Evolutionary conservation across 148 eudicot genomes (phyloP).

Genomic region (Diospyros kaki): DNA sequence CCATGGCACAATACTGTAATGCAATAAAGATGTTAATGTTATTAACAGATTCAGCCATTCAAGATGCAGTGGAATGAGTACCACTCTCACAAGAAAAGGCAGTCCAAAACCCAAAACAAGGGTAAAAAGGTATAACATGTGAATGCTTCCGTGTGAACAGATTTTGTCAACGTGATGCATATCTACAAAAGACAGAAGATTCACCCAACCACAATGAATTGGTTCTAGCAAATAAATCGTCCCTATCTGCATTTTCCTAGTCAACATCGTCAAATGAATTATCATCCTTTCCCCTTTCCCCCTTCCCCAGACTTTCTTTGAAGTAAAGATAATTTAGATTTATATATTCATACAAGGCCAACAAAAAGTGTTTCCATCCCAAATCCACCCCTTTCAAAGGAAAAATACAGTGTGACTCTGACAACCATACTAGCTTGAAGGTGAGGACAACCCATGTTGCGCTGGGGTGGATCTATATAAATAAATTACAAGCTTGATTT

Average conservation of each 20-base stretch:
- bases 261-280: neutral
- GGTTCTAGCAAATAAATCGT: neutral
- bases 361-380: too few relatives aligned
- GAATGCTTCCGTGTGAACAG: too few relatives aligned
- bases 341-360: neutral
- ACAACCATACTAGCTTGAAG: too few relatives aligned
- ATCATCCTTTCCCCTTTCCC: neutral
- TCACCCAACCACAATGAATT: neutral
- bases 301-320: neutral
- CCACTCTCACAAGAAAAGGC: neutral
- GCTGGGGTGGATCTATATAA: neutral
- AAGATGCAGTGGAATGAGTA: neutral
- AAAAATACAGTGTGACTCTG: too few relatives aligned
- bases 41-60: neutral
- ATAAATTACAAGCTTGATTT: neutral
- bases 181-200: neutral
- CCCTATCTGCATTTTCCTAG: neutral
- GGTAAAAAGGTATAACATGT: neutral
- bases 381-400: too few relatives aligned
- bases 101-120: neutral
- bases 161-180: neutral
- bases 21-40: constrained; percentile 15
- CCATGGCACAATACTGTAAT: constrained; percentile 90
- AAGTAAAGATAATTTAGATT: neutral
- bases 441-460: too few relatives aligned